A percentile compares a stretch with the other conserved stretches of the same genome.
Conservation (phyloP, 768 basidiomycete species). For the Rhizopogon vinicolor region DNA sequence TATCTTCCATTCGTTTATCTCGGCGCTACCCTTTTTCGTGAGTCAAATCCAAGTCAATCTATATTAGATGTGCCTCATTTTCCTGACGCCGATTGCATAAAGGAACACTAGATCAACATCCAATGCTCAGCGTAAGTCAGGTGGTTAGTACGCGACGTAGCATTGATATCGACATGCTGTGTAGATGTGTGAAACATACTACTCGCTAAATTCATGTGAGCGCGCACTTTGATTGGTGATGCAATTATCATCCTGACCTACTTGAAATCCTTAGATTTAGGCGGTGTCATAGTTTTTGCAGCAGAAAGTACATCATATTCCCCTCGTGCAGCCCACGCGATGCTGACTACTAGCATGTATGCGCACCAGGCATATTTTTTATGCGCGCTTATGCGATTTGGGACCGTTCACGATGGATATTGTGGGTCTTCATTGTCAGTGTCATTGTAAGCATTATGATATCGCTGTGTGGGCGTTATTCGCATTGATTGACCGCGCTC, state of each 20-base stretch:
- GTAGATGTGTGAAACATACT: not conserved
- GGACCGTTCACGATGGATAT: not conserved
- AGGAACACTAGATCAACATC: slow-evolving; percentile 18
- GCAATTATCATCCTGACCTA: not conserved
- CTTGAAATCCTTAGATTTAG: not conserved
- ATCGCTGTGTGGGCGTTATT: not conserved
- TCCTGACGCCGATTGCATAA: not conserved
- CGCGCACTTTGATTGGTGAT: too few species aligned
- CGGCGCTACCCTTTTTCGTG: not conserved
- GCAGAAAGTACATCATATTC: not conserved
- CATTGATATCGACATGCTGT: not conserved
- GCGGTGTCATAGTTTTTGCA: not conserved
- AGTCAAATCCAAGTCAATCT: not conserved
- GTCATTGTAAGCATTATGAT: not conserved
- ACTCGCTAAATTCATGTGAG: not conserved
- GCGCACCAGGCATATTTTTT: not conserved
- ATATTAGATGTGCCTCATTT: not conserved
- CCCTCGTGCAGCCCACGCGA: not conserved
- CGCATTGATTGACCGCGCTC: not conserved
- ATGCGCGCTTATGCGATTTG: slow-evolving; percentile 2
- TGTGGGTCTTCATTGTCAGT: not conserved
- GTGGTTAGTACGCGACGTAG: not conserved
- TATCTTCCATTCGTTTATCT: slow-evolving; percentile 2
- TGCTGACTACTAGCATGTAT: not conserved
- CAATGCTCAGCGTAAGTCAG: not conserved